Conservation (phyloP, 176 grass and related monocot genomes). For the Phoenix dactylifera region DNA sequence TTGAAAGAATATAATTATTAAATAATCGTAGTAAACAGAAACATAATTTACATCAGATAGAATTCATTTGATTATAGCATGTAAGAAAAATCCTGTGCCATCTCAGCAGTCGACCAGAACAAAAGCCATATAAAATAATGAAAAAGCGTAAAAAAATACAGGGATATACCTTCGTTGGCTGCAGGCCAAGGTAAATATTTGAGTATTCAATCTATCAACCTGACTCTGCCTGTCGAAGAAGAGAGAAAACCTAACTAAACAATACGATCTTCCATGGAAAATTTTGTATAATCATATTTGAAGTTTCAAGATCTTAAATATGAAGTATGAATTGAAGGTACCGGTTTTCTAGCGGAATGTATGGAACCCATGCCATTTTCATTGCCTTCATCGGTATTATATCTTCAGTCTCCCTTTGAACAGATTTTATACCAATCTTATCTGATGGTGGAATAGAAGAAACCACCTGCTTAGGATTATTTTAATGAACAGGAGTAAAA, state of each 20-base stretch:
- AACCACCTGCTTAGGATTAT: conserved; percentile 45
- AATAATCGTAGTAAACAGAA: too few relatives aligned
- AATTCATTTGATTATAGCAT: too few relatives aligned
- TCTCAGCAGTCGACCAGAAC: not conserved
- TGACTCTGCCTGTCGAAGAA: conserved; percentile 41
- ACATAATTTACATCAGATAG: too few relatives aligned
- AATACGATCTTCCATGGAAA: too few relatives aligned
- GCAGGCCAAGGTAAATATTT: conserved; percentile 84
- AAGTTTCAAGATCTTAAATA: not conserved
- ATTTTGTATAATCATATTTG: not conserved
- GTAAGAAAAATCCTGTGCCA: too few relatives aligned
- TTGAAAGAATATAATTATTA: too few relatives aligned
- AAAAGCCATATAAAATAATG: not conserved
- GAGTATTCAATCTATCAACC: conserved; percentile 60
- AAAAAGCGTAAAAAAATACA: conserved; percentile 11
- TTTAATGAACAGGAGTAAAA: not conserved
- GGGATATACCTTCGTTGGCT: conserved; percentile 60
- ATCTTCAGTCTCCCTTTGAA: conserved; percentile 85
- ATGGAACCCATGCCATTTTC: conserved; percentile 97
- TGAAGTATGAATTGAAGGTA: conserved; percentile 14
- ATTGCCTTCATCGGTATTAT: conserved; percentile 85
- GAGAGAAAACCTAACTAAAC: conserved; percentile 3
- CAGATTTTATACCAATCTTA: conserved; percentile 90
- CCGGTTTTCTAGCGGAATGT: conserved; percentile 78
- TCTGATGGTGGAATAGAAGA: conserved; percentile 77